phyloP scores from a whole-genome alignment of 2,329 filamentous ascomycete genomes.

The Xylaria digitata region DNA sequence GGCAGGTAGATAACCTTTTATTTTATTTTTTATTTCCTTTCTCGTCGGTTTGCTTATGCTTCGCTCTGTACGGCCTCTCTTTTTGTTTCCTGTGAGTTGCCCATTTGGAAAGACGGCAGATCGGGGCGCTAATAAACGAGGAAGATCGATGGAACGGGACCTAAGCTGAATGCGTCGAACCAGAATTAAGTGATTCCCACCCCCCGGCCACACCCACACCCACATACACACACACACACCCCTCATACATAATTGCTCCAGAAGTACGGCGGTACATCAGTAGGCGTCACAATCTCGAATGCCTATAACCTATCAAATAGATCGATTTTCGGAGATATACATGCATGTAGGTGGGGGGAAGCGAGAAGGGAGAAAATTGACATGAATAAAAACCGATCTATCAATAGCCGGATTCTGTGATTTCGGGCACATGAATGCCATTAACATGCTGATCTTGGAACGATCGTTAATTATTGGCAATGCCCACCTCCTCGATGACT shows the following conservation, averaged over 20 bases:
- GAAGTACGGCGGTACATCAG: constrained; percentile 15
- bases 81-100: constrained; percentile 24
- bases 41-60: constrained; percentile 21
- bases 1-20: neutral
- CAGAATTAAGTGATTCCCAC: constrained; percentile 10
- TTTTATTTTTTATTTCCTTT: constrained; percentile 28
- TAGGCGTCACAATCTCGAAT: constrained; percentile 31
- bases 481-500: constrained; percentile 6
- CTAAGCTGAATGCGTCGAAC: constrained; percentile 33
- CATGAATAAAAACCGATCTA: constrained; percentile 24
- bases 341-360: constrained; percentile 31
- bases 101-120: constrained; percentile 34
- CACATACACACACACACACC: constrained; percentile 8
- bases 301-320: constrained; percentile 27
- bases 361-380: constrained; percentile 9
- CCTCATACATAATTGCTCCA: neutral
- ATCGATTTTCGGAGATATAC: constrained; percentile 37
- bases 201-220: constrained; percentile 26
- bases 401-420: constrained; percentile 20
- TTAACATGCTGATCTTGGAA: constrained; percentile 9
- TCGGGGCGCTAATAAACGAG: constrained; percentile 32
- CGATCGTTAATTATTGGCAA: constrained; percentile 14
- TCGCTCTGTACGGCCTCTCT: constrained; percentile 10
- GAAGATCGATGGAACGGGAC: constrained; percentile 33
- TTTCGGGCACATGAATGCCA: constrained; percentile 18